Percentiles rank a stretch among this genome's conserved stretches.
Conservation (phyloP, 2,329 filamentous ascomycete species). For the Trichoderma gracile region DNA sequence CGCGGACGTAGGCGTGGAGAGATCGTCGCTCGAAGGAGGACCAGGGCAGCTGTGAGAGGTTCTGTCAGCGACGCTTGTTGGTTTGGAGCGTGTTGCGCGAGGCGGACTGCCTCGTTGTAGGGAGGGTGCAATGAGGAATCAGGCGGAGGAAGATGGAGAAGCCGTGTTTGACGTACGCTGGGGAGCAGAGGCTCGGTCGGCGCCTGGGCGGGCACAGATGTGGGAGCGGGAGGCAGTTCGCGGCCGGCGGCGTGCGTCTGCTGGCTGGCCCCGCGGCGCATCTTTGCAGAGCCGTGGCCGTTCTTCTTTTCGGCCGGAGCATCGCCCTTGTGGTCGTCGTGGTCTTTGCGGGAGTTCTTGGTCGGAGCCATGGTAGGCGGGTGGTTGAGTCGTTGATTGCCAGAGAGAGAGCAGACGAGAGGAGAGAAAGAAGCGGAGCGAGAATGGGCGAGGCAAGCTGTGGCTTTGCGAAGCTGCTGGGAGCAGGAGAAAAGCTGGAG, state of each 20-base stretch:
- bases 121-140: background rate
- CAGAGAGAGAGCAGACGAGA: background rate
- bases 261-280: conserved; percentile 57
- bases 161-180: conserved; percentile 37
- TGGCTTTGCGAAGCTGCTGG: background rate
- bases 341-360: conserved; percentile 50
- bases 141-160: background rate
- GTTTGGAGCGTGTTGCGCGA: background rate
- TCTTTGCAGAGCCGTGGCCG: conserved; percentile 52
- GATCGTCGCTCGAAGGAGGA: conserved; percentile 64
- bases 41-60: conserved; percentile 59
- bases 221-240: conserved; percentile 46
- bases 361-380: conserved; percentile 46
- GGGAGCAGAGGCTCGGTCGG: conserved; percentile 38
- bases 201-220: conserved; percentile 37
- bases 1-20: conserved; percentile 73
- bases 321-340: conserved; percentile 52
- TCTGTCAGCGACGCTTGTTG: conserved; percentile 24
- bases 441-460: background rate
- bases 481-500: background rate
- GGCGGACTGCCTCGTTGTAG: background rate
- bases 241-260: conserved; percentile 49
- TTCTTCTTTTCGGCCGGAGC: conserved; percentile 48
- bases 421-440: background rate
- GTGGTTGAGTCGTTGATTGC: too few species aligned